Base-by-base conservation (phyloP, 306 rosid species). In the Arachis stenosperma region DNA sequence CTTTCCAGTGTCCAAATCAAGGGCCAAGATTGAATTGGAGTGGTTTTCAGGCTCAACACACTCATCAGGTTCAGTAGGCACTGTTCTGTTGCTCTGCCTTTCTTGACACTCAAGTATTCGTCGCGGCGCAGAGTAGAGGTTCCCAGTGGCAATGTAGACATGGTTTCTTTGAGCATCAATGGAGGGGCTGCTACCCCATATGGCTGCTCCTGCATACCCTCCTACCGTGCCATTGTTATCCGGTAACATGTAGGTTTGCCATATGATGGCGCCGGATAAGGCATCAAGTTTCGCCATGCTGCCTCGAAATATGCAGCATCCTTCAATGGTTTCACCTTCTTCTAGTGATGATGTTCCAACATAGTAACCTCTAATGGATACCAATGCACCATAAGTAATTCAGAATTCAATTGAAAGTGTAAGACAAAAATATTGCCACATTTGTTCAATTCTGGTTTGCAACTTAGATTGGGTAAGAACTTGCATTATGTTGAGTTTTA, bases 161-260 rank as follows among this genome's bases (percentile, higher is more conserved):
- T 27, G 86, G 37, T 82, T 87, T 37, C 94, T 71, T 5, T 8
- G 0, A 4, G 41, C 27, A 48, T 91, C 95, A 37, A 91, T 83
- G 22, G 97, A 75, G 11, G 97, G 92, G 66, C 97, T 91, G 48
- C 92, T 88, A 75, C 97, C 94, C 92, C 92, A 88, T 0, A 91
- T 70, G 7, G 92, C 86, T 3, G 89, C 92, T 44, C 97, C 90
- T 0, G 95, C 83, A 30, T 91, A 85, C 37, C 48, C 78, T 11
- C 76, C 86, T 6, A 0, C 69, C 0, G 57, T 52, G 46, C 76
- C 84, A 0, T 64, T 56, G 75, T 91, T 91, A 30, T 88, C 81
- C 0, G 89, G 95, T 1, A 91, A 64, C 89, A 61, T 81, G 66
- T 57, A 88, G 6, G 92, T 87, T 36, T 83, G 85, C 90, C 95